phyloP scores from a whole-genome alignment of 192 early-diverging fungal genomes.

The Gorgonomyces haynaldii region DNA sequence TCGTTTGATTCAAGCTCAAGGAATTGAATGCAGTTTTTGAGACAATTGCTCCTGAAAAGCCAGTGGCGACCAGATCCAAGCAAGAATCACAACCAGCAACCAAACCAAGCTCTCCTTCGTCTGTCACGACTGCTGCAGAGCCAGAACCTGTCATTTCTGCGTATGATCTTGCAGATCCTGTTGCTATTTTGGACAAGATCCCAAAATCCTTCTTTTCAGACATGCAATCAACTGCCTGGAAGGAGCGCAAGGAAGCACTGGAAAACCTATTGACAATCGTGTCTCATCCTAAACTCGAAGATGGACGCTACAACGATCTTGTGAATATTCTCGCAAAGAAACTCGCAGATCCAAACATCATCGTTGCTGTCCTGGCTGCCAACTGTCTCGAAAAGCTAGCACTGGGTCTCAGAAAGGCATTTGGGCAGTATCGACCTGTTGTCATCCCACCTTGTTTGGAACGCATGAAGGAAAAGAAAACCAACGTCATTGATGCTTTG shows the following conservation, averaged over 20 bases:
- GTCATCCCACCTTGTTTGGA: slow-evolving; percentile 69
- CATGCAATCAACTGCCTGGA: slow-evolving; percentile 76
- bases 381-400: slow-evolving; percentile 78
- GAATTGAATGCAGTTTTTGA: not conserved
- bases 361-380: slow-evolving; percentile 66
- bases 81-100: too few species aligned
- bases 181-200: slow-evolving; percentile 82
- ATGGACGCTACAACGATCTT: slow-evolving; percentile 69
- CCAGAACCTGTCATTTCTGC: slow-evolving; percentile 56
- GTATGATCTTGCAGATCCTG: slow-evolving; percentile 76
- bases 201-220: slow-evolving; percentile 66
- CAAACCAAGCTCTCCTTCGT: too few species aligned
- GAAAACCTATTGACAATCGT: slow-evolving; percentile 59
- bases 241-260: slow-evolving; percentile 88
- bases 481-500: slow-evolving; percentile 74
- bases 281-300: slow-evolving; percentile 63
- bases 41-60: not conserved
- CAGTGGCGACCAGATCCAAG: too few species aligned
- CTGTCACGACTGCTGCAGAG: slow-evolving; percentile 21
- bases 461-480: slow-evolving; percentile 92
- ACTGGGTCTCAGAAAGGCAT: slow-evolving; percentile 59
- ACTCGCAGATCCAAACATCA: slow-evolving; percentile 73
- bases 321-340: slow-evolving; percentile 67
- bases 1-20: not conserved
- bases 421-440: slow-evolving; percentile 65